Conservation (phyloP, 2,329 filamentous ascomycete species). For the Paraphoma sp. region DNA sequence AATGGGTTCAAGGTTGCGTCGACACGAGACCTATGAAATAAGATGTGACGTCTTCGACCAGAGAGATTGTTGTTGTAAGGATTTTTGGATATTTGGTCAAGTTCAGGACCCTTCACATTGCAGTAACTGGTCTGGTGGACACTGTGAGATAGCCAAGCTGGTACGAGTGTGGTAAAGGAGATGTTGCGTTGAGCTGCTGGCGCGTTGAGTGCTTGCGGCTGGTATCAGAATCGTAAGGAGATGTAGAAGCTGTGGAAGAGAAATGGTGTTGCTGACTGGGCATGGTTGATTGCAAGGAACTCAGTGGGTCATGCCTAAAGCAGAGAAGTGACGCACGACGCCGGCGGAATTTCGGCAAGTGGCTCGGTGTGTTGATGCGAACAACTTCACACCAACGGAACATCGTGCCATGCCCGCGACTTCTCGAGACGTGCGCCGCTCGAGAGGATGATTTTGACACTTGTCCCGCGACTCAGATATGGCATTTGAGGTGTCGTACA, state of each 20-base stretch:
- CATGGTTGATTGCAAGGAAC: too few species aligned
- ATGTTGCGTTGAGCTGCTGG: too few species aligned
- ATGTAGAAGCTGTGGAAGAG: too few species aligned
- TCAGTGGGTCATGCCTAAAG: constrained; percentile 5
- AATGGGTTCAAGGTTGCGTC: background rate
- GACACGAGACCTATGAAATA: background rate
- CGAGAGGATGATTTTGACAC: constrained; percentile 46
- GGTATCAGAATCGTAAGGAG: too few species aligned
- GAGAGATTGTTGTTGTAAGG: too few species aligned
- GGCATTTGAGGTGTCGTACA: constrained; percentile 72
- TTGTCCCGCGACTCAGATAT: constrained; percentile 54
- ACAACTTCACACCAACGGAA: constrained; percentile 26
- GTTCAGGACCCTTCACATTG: too few species aligned
- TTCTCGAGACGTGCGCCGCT: constrained; percentile 26
- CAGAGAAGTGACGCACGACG: constrained; percentile 30
- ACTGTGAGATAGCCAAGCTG: too few species aligned
- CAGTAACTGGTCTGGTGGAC: too few species aligned
- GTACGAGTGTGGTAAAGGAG: too few species aligned
- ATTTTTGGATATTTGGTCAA: too few species aligned
- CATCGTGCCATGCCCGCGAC: constrained; percentile 24
- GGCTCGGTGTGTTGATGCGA: constrained; percentile 18
- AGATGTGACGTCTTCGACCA: background rate
- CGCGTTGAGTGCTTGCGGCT: too few species aligned
- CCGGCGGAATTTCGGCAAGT: constrained; percentile 28
- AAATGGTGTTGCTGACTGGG: too few species aligned